A percentile compares a stretch with the other conserved stretches of the same genome.
Conservation (phyloP, 2,329 filamentous ascomycete species). For the Alternaria arborescens region DNA sequence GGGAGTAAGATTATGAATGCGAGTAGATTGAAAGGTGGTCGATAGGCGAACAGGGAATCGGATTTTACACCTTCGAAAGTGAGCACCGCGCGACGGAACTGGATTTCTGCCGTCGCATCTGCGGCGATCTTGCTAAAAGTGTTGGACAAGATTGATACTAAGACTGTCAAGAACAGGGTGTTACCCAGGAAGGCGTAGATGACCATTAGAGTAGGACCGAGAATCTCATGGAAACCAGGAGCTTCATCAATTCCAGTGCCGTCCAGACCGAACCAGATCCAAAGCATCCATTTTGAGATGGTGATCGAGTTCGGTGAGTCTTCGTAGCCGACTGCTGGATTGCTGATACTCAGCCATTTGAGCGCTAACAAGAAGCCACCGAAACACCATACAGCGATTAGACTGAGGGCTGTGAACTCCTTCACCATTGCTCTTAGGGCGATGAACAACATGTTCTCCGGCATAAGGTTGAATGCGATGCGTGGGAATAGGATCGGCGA, state of each 20-base stretch:
- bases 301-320: conserved; percentile 67
- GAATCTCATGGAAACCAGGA: conserved; percentile 77
- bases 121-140: conserved; percentile 81
- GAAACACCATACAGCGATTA: conserved; percentile 83
- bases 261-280: conserved; percentile 90
- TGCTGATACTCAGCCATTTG: conserved; percentile 72
- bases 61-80: conserved; percentile 87
- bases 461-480: conserved; percentile 82
- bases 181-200: conserved; percentile 87
- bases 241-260: conserved; percentile 66
- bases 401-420: conserved; percentile 80
- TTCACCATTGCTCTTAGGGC: conserved; percentile 85
- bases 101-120: conserved; percentile 83
- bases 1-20: conserved; percentile 78
- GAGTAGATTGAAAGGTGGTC: conserved; percentile 83
- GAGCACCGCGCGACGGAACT: conserved; percentile 80
- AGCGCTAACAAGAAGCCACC: conserved; percentile 81
- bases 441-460: conserved; percentile 84
- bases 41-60: conserved; percentile 83
- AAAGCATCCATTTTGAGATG: conserved; percentile 90
- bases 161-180: conserved; percentile 86
- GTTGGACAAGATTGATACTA: conserved; percentile 86
- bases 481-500: conserved; percentile 81
- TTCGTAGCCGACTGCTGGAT: conserved; percentile 39
- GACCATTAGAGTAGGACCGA: conserved; percentile 82